Percentiles rank a stretch among this genome's conserved stretches.
phyloP scores from a whole-genome alignment of 2,329 filamentous ascomycete genomes.

The Penicillium hesseltinei region DNA sequence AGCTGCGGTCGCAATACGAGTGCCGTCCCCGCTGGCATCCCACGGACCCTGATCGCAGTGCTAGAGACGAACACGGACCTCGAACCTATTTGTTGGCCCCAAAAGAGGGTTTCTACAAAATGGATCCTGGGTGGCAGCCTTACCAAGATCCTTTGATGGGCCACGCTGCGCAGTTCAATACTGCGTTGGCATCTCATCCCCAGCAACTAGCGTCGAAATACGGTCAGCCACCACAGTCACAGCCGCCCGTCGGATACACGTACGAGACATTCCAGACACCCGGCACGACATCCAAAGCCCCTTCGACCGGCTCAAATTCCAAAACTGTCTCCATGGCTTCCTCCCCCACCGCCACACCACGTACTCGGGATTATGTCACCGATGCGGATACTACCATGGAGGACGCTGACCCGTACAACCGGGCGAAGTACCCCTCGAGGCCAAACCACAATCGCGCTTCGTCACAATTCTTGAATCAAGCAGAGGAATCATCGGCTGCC shows the following conservation, averaged over 20 bases:
- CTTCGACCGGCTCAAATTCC: constrained; percentile 41
- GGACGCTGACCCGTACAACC: constrained; percentile 80
- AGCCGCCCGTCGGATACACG: constrained; percentile 61
- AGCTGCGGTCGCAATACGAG: constrained; percentile 29
- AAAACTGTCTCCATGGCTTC: constrained; percentile 56
- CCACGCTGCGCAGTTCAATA: constrained; percentile 65
- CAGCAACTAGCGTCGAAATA: constrained; percentile 52
- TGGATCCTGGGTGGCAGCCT: constrained; percentile 65
- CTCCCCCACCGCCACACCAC: constrained; percentile 58
- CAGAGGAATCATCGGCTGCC: constrained; percentile 74
- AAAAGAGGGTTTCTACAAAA: constrained; percentile 29
- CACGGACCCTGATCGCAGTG: constrained; percentile 32
- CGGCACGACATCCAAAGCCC: constrained; percentile 31
- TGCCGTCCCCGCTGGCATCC: constrained; percentile 27
- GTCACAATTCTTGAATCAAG: constrained; percentile 67
- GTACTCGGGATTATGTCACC: constrained; percentile 62
- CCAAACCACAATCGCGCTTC: constrained; percentile 68
- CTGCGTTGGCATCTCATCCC: constrained; percentile 50
- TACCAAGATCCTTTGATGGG: constrained; percentile 63
- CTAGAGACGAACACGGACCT: constrained; percentile 17
- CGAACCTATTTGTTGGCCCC: constrained; percentile 15
- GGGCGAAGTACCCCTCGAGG: constrained; percentile 81
- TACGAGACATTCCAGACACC: constrained; percentile 65
- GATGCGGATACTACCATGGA: constrained; percentile 83
- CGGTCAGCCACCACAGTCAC: constrained; percentile 45